phyloP scores from a whole-genome alignment of 2,329 filamentous ascomycete species.

The Aspergillus latus region DNA sequence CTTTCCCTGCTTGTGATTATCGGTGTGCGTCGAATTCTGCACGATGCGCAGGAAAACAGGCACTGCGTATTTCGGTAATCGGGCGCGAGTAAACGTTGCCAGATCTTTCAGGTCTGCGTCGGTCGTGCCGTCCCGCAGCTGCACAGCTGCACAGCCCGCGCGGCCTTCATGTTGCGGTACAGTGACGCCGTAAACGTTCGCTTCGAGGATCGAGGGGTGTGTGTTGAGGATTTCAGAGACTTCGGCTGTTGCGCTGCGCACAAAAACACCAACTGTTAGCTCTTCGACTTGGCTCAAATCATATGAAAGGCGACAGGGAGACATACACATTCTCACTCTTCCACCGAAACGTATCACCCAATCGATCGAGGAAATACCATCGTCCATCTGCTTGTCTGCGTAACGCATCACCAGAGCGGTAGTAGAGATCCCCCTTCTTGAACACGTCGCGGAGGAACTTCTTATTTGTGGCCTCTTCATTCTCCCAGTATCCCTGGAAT shows the following conservation, averaged over 20 bases:
- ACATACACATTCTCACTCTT: constrained; percentile 66
- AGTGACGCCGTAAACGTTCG: constrained; percentile 68
- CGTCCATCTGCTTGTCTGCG: constrained; percentile 61
- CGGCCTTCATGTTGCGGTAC: constrained; percentile 67
- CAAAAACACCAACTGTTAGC: constrained; percentile 12
- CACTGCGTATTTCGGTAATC: constrained; percentile 71
- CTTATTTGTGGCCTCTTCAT: constrained; percentile 64
- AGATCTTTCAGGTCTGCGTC: constrained; percentile 57
- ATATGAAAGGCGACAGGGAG: not conserved
- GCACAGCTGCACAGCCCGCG: constrained; percentile 61
- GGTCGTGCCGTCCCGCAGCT: constrained; percentile 53
- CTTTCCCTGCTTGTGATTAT: constrained; percentile 81
- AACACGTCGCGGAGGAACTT: constrained; percentile 67
- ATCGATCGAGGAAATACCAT: constrained; percentile 68
- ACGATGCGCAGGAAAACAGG: constrained; percentile 70
- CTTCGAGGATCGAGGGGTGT: constrained; percentile 61
- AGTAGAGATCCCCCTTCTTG: constrained; percentile 66
- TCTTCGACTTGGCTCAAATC: not conserved
- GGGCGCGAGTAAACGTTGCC: constrained; percentile 57
- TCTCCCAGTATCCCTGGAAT: constrained; percentile 71
- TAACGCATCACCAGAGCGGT: constrained; percentile 67
- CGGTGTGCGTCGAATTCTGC: constrained; percentile 43
- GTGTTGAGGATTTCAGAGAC: constrained; percentile 63
- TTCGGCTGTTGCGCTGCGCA: constrained; percentile 54
- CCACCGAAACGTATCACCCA: constrained; percentile 75